Evolutionary conservation across 352 stramenopile species (phyloP), one percentile per base, ranked within the genome.

Genomic region (Pythium diclinum): DNA sequence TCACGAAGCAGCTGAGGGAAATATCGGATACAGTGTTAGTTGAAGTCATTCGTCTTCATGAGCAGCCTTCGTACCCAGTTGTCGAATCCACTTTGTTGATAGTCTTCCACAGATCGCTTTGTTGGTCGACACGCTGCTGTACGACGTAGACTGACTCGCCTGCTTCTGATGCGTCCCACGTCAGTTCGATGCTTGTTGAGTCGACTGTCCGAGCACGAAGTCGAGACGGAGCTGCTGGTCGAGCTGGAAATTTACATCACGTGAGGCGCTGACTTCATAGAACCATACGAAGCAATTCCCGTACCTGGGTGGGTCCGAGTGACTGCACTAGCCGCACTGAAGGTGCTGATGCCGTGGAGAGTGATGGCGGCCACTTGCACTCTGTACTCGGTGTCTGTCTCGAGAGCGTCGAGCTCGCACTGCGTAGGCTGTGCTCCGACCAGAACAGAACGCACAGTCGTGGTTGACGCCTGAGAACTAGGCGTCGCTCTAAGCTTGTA

Each of bases 311-410:
- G 58, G 0, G 80, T 87, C 46, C 40, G 75, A 3, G 63, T 63
- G 8, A 68, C 48, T 14, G 73, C 36, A 6, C 75, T 87, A 2
- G 58, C 46, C 2, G 52, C 21, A 30, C 80, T 83, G 57, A 85
- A 86, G 8, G 77, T 68, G 55, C 83, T 85, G 53, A 83, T 71
- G 3, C 83, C 83, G 44, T 87, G 74, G 36, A 92, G 40, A 30
- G 77, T 89, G 38, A 87, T 72, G 0, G 83, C 79, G 17, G 76
- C 78, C 3, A 92, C 67, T 40, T 78, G 59, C 16, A 73, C 63
- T 14, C 46, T 49, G 64, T 89, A 92, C 42, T 76, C 63, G 0
- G 70, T 81, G 58, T 82, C 67, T 1, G 77, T 62, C 34, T 51
- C 48, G 0, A 92, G 72, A 5, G 58, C 60, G n/a, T 67, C 56